Base-by-base conservation (phyloP, 176 grass and related monocot species). In the Avena sativa region DNA sequence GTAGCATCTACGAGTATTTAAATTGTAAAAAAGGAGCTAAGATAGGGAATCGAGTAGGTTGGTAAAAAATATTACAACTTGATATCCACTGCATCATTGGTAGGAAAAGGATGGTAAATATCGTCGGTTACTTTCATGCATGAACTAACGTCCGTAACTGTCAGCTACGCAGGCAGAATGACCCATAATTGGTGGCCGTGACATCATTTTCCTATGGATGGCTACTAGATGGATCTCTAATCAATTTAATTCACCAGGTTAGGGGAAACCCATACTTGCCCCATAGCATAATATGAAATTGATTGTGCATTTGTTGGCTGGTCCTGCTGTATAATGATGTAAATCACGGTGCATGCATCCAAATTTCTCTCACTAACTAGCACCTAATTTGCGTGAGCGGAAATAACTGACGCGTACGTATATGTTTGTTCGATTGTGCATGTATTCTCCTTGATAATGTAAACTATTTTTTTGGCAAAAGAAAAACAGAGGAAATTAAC, bases 181-280 rank as follows among this genome's bases (percentile, higher is more conserved):
- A 34, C 32, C 32, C 32, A 34, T 34, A 34, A 3, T 34, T 34
- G 32, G 32, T 34, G 32, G 32, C 30, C 30, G 30, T 87, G 76
- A 61, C 30, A 69, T 88, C 89, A 16, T 84, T 88, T 81, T 91
- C 89, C 81, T 87, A 88, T 52, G 76, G 81, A 8, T 68, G 51
- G 55, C 74, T 86, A 86, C 52, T 21, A 28, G 79, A 25, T 73
- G 9, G 23, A 34, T 79, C 38, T 40, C 38, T 6, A 16, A 44
- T 78, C 63, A 36, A 69, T 70, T 87, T 87, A 84, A 80, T 69
- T 70, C 81, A 76, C 28, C 68, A 62, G 86, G 86, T 91, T 91
- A 88, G 81, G 89, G 76, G 81, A 55, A 88, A 76, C 69, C 89
- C 86, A 88, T 69, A 76, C 82, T 84, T 81, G 81, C 58, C 52